Percentiles rank a stretch among this genome's conserved stretches.
Conservation (phyloP, 495 filamentous ascomycete genomes). For the Evernia prunastri region DNA sequence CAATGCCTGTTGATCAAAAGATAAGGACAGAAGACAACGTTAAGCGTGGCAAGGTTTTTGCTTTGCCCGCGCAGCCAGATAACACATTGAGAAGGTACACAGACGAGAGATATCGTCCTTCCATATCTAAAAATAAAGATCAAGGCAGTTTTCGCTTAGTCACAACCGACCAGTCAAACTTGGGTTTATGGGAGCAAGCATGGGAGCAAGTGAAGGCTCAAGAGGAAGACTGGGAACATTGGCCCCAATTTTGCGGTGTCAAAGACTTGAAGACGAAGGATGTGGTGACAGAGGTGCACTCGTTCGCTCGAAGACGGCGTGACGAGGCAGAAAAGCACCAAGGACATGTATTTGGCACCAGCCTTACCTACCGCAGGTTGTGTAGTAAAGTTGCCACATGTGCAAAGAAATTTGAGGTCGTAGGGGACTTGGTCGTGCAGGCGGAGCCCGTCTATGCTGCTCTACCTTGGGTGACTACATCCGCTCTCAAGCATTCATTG, state of each 20-base stretch:
- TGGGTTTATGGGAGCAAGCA: constrained; percentile 21
- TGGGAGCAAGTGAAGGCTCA: constrained; percentile 16
- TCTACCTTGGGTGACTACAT: constrained; percentile 13
- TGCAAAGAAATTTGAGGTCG: constrained; percentile 18
- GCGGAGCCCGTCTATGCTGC: constrained; percentile 23
- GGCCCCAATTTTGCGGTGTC: constrained; percentile 16
- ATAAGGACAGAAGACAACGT: too few species aligned
- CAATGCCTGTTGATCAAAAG: too few species aligned
- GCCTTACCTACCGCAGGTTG: constrained; percentile 17
- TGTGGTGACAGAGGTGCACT: constrained; percentile 6
- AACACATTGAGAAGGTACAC: too few species aligned
- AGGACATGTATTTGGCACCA: constrained; percentile 16
- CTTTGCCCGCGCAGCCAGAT: too few species aligned
- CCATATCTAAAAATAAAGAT: too few species aligned
- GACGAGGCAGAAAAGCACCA: constrained; percentile 6
- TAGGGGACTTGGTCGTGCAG: constrained; percentile 22
- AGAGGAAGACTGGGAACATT: constrained; percentile 7
- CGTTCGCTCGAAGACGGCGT: constrained; percentile 5
- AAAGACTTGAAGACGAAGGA: constrained; percentile 8
- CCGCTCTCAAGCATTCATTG: neutral
- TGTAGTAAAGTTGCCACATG: constrained; percentile 20
- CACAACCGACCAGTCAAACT: neutral
- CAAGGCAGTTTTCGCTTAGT: neutral
- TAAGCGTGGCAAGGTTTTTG: too few species aligned
- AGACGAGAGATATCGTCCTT: too few species aligned